Percentiles rank a stretch among this genome's conserved stretches.
Conservation (phyloP, 176 grass and related monocot genomes). For the Rhynchospora breviuscula region DNA sequence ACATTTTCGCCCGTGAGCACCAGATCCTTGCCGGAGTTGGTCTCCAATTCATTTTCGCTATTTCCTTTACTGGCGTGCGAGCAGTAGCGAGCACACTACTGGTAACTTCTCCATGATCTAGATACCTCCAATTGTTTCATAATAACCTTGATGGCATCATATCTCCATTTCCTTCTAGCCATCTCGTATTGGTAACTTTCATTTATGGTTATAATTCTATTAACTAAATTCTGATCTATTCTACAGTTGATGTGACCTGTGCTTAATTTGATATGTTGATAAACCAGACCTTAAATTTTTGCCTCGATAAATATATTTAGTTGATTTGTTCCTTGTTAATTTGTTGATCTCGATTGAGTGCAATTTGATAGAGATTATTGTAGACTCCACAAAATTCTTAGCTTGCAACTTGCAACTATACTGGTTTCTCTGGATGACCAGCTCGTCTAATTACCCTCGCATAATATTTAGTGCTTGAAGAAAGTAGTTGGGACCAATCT, state of each 20-base stretch:
- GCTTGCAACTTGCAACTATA: neutral
- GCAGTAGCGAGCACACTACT: too few species aligned
- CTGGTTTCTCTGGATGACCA: neutral
- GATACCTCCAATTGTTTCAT: too few species aligned
- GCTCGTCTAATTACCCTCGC: neutral
- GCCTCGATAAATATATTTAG: neutral
- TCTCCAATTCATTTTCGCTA: too few species aligned
- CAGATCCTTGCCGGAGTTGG: too few species aligned
- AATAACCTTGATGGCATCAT: too few species aligned
- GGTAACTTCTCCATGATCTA: too few species aligned
- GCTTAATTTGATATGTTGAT: neutral
- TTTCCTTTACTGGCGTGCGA: too few species aligned
- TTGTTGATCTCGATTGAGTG: neutral
- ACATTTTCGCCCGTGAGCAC: too few species aligned
- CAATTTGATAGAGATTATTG: neutral
- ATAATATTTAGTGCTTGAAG: neutral
- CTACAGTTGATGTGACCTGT: neutral
- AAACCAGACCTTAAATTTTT: neutral
- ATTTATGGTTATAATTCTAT: too few species aligned
- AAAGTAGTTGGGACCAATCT: constrained; percentile 2
- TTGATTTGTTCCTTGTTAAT: neutral
- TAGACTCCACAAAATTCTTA: neutral
- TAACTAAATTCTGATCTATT: too few species aligned
- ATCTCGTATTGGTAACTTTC: too few species aligned
- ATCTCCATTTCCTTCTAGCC: too few species aligned